phyloP scores from a whole-genome alignment of 371 early-diverging fungal species.

The Mortierella sp. region DNA sequence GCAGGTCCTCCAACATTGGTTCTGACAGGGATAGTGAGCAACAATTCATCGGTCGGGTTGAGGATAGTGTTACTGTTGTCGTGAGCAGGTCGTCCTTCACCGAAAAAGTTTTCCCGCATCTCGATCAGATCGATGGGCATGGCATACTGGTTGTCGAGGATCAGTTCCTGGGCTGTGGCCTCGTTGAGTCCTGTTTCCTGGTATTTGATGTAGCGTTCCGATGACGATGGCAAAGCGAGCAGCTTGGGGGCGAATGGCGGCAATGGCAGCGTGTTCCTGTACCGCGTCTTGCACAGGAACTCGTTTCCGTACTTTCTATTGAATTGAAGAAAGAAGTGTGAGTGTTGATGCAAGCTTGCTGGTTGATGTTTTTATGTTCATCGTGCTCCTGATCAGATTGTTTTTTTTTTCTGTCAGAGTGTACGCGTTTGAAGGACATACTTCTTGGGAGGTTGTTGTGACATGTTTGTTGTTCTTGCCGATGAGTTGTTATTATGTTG shows the following conservation, averaged over 20 bases:
- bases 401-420: not conserved
- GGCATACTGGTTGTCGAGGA: conserved; percentile 77
- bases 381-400: not conserved
- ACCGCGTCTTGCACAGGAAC: conserved; percentile 84
- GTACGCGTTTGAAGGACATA: conserved; percentile 8
- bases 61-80: conserved; percentile 33
- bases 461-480: conserved; percentile 11
- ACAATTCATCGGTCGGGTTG: conserved; percentile 44
- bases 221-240: conserved; percentile 70
- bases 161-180: conserved; percentile 72
- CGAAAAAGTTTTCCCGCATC: conserved; percentile 67
- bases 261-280: conserved; percentile 84
- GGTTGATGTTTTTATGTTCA: not conserved
- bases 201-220: conserved; percentile 75
- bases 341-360: not conserved
- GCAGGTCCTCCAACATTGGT: not conserved
- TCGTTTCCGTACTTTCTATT: conserved; percentile 78
- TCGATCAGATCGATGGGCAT: conserved; percentile 80
- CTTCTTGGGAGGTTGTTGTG: conserved; percentile 34
- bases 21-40: conserved; percentile 37
- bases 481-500: not conserved
- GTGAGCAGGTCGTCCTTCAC: conserved; percentile 39
- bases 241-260: conserved; percentile 91
- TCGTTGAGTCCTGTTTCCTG: conserved; percentile 75
- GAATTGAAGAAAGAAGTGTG: not conserved